Evolutionary conservation across 2,329 filamentous ascomycete genomes (phyloP), one percentile per base, ranked within the genome.

Genomic region (Emmonsiellopsis sp.): DNA sequence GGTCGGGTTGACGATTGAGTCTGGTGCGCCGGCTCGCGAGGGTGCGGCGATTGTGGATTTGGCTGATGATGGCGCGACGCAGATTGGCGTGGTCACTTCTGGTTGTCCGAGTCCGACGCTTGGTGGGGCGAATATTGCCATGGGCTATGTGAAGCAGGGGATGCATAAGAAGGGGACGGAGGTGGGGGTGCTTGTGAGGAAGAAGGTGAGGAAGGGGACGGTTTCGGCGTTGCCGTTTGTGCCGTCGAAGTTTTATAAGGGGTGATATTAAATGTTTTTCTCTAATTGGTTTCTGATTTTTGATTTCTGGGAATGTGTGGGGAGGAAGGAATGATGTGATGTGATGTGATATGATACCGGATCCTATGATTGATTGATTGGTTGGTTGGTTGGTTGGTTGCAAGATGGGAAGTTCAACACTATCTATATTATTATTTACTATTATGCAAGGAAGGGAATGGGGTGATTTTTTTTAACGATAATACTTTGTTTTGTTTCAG

Each of bases 151-250:
- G 65, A 82, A 83, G 71, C 83, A 87, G 58, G 89, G 89, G 0
- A 73, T 85, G 67, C 89, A 95, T 70, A 94, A 94, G 79, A 78
- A 81, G 34, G 90, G 89, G 9, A 95, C 89, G 1, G 85, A 92
- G 73, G 75, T 95, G 6, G 80, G 84, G 15, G 84, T 95, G 3
- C 69, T 89, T 40, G 85, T 95, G 2, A 77, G 91, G 51, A 90
- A 89, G 16, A 87, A 84, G 73, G 76, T 80, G 66, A 82, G 89
- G 62, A 84, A 83, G 71, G 90, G 85, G 1, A 79, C 80, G 3
- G 86, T 95, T 34, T 79, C 83, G 7, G 91, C 91, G 76, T 93
- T 95, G 90, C 91, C 91, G 1, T 95, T 95, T 70, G 79, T 94
- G 50, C 79, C 83, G 50, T 83, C 79, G 63, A 90, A 88, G 72